Base-by-base conservation (phyloP, 2,329 filamentous ascomycete genomes). In the Aspergillus thermomutatus region DNA sequence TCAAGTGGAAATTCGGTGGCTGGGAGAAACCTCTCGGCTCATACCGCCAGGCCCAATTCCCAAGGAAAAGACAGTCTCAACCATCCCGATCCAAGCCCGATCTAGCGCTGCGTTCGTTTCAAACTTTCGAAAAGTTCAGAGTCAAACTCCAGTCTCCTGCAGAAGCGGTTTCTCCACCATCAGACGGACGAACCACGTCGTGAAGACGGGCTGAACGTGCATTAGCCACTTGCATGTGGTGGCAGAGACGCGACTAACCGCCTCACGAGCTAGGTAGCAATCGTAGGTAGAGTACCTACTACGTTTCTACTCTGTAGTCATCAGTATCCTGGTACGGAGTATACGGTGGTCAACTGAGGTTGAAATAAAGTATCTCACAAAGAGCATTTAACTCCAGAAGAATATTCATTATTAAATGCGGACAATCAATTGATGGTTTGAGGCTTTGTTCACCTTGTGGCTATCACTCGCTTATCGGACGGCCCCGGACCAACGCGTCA, bases 201-300 rank as follows among this genome's bases (percentile, higher is more conserved):
- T 25, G 43, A 26, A 50, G 50, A 57, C 50, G 60, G 58, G 54
- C 57, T 60, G 57, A 60, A 56, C 61, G 27, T 65, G 63, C 63
- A 65, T 65, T 63, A 64, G 61, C 55, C 43, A 25, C 40, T 43
- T 26, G 21, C 19, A 25, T 40, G 34, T 14, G 5, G 43, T 14
- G 10, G 6, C 23, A 2, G 10, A 45, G 43, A 46, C 43, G 43
- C 11, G 43, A 46, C 43, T 23, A 46, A 46, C 43, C 43, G 43
- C 43, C 43, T 45, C 41, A 45, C 21, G 19, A 23, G 31, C 31
- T 17, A 17, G 31, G 31, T 37, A 37, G 31, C 31, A 31, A 37
- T 34, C 31, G 6, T 14, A 26, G 14, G 7, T 10, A 10, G 27
- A 28, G 27, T 10, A 28, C 14, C 17, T 17, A 17, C 31, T 37